Base-by-base conservation (phyloP, 352 stramenopile genomes). In the Phytophthora pinifolia region DNA sequence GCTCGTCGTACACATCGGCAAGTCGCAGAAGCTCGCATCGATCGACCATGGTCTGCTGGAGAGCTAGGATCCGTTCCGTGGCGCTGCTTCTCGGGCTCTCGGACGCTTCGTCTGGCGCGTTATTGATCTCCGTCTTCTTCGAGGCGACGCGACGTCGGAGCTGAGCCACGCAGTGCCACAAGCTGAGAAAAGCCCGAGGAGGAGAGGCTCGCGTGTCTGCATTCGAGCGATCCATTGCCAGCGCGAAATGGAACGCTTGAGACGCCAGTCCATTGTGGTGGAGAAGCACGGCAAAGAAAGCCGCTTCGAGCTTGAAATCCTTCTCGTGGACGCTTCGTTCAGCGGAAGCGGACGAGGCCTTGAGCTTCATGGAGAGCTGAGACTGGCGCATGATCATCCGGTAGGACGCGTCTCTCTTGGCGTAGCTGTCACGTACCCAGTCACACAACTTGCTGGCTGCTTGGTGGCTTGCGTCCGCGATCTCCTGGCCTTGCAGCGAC, bases 381-480 rank as follows among this genome's bases (percentile, higher is more conserved):
- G 64, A 41, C 25, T 85, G 74, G 0, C 78, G 75, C 10, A 76
- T 13, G 3, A 92, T 62, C 73, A 94, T 90, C 13, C 80, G 74
- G 54, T 94, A 94, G 9, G 74, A 70, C 2, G 72, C 22, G 15
- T 94, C 79, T 30, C 54, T 70, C 34, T 66, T 76, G 0, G 67
- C 63, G 30, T 91, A 83, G 29, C 45, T 49, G 6, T 70, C 54
- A 46, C 79, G 69, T 0, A 92, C 53, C 80, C 78, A 89, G 9
- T 78, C 47, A 32, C 79, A 91, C 0, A 92, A 15, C 13, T 54
- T 64, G 9, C 0, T 46, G 8, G 46, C 39, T 43, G 37, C 35
- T 22, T 31, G 72, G 87, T 8, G 87, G 12, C 9, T n/a, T 15
- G 3, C 52, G 32, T 30, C 17, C n/a, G 9, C 6, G 17, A 27